Percentiles rank a stretch among this genome's conserved stretches.
Evolutionary conservation across 2,329 filamentous ascomycete genomes (phyloP).

Genomic region (Chrysoporthe deuterocubensis): DNA sequence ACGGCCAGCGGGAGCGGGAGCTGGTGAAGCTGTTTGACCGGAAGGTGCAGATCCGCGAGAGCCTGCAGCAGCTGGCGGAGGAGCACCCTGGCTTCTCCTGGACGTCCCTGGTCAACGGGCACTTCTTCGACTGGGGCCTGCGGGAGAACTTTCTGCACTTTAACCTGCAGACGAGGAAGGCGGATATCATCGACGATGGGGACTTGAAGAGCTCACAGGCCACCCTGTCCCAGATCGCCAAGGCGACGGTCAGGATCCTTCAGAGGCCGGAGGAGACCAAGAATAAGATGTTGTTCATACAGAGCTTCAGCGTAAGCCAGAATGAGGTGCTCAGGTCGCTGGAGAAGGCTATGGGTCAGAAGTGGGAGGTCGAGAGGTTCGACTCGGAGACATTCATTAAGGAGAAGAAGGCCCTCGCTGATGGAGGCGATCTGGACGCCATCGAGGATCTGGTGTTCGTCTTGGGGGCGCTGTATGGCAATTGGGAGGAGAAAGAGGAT

Average conservation of each 20-base stretch:
- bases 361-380: constrained; percentile 38
- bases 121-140: constrained; percentile 49
- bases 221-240: constrained; percentile 40
- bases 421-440: constrained; percentile 43
- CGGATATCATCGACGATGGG: constrained; percentile 43
- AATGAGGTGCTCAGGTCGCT: constrained; percentile 40
- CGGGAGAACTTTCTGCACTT: constrained; percentile 42
- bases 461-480: constrained; percentile 50
- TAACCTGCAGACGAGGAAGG: constrained; percentile 35
- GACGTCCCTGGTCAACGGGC: constrained; percentile 45
- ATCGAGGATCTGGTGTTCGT: constrained; percentile 55
- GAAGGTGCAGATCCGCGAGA: constrained; percentile 40
- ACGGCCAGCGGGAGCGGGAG: constrained; percentile 38
- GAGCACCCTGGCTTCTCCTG: constrained; percentile 37
- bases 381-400: constrained; percentile 47
- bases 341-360: constrained; percentile 38
- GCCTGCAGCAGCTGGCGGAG: constrained; percentile 36
- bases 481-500: constrained; percentile 50
- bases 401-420: constrained; percentile 42
- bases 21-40: constrained; percentile 43
- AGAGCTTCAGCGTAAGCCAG: constrained; percentile 47
- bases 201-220: constrained; percentile 39
- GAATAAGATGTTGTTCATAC: constrained; percentile 44
- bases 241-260: constrained; percentile 41
- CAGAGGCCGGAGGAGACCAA: constrained; percentile 35